These are phyloP conservation scores for Torrubiellomyces zombiae DNA, from an alignment of 2,329 filamentous ascomycete species.

Conservation along the genomic window DNA sequence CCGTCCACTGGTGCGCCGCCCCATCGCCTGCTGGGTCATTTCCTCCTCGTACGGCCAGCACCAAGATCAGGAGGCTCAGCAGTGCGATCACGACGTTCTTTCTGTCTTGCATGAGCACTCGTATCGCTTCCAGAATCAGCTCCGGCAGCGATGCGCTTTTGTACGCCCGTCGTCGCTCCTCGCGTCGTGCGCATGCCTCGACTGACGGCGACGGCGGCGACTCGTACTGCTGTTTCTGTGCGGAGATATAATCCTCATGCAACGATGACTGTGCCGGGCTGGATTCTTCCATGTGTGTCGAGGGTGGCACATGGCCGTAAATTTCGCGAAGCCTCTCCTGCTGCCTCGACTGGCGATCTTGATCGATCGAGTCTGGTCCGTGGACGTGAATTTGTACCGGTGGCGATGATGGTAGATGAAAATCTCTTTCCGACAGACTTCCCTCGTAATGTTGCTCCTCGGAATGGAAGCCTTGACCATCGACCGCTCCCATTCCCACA, in stretches of 20 bases:
- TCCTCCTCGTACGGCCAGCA: slow-evolving; percentile 29
- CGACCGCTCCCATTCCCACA: slow-evolving; percentile 2
- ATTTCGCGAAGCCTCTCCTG: slow-evolving; percentile 37
- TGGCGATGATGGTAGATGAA: slow-evolving; percentile 4
- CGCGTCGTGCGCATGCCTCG: slow-evolving; percentile 13
- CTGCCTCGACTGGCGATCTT: slow-evolving; percentile 24
- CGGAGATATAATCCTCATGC: not conserved
- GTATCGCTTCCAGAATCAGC: slow-evolving; percentile 34
- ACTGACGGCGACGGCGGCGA: slow-evolving; percentile 7
- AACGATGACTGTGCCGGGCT: not conserved
- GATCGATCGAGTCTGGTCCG: slow-evolving; percentile 6
- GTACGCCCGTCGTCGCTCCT: slow-evolving; percentile 13
- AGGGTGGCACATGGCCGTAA: slow-evolving; percentile 24
- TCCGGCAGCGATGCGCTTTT: slow-evolving; percentile 34
- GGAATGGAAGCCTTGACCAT: slow-evolving; percentile 1
- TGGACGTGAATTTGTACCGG: slow-evolving; percentile 5
- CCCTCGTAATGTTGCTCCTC: no score
- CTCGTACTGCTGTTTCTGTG: no score
- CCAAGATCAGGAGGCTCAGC: slow-evolving; percentile 34
- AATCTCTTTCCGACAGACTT: no score
- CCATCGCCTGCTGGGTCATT: no score
- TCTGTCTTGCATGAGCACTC: slow-evolving; percentile 37
- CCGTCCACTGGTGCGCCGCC: slow-evolving; percentile 12
- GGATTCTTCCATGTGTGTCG: no score
- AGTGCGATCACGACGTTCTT: slow-evolving; percentile 42